A percentile compares a stretch with the other conserved stretches of the same genome.
Conservation (phyloP, 805 yeast species). For the Teunomyces lycoperdinae region DNA sequence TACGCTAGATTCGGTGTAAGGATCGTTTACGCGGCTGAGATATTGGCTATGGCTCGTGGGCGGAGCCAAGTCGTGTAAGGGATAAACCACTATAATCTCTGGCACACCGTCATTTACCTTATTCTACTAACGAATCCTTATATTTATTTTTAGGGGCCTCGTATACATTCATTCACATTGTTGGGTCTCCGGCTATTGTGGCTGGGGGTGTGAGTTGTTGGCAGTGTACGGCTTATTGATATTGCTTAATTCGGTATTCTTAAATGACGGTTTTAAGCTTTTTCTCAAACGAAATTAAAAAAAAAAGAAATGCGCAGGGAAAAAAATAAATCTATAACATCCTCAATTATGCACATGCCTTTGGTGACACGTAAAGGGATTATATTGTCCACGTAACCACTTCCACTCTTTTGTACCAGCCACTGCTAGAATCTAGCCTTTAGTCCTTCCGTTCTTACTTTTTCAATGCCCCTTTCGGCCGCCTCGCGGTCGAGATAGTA, state of each 20-base stretch:
- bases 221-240: neutral
- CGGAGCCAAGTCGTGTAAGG: neutral
- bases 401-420: neutral
- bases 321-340: neutral
- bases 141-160: neutral
- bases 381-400: neutral
- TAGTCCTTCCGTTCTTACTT: slow-evolving; percentile 28
- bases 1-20: neutral
- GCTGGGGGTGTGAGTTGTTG: neutral
- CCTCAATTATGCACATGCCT: neutral
- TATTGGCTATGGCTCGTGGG: neutral
- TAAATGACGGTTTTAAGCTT: neutral
- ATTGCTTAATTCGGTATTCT: neutral
- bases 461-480: slow-evolving; percentile 37
- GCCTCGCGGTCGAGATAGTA: slow-evolving; percentile 41
- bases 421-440: slow-evolving; percentile 4
- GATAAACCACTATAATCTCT: neutral
- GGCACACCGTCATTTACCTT: neutral
- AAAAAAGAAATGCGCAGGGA: neutral
- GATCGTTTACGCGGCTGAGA: neutral
- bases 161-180: neutral
- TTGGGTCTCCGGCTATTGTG: neutral
- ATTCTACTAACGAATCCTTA: neutral
- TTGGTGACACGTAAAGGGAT: neutral
- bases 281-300: neutral